These are phyloP conservation scores for Raphanus sativus DNA, from an alignment of 345 rosid species.

Conservation along the genomic window DNA sequence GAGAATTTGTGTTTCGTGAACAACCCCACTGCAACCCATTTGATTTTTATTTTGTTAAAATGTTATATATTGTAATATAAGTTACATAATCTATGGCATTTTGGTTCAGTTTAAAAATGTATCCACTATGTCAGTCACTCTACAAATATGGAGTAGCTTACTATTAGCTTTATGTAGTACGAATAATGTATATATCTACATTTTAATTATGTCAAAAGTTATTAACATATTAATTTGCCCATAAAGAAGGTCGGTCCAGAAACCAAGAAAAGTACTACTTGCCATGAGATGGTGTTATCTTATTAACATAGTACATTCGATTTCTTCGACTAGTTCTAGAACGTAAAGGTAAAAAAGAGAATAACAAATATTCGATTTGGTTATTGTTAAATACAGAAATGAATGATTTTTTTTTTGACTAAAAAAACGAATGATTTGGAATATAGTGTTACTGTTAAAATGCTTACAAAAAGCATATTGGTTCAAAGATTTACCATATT, in stretches of 20 bases:
- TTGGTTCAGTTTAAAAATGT: neutral
- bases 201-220: neutral
- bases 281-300: neutral
- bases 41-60: neutral
- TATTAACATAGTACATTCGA: neutral
- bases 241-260: slow-evolving; percentile 1
- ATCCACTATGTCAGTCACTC: neutral
- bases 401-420: too few species aligned
- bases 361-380: neutral
- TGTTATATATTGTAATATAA: neutral
- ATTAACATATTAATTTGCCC: neutral
- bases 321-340: neutral
- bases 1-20: neutral
- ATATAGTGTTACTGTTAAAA: neutral
- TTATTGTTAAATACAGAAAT: neutral
- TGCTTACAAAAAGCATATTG: too few species aligned
- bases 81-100: neutral
- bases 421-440: neutral
- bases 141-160: neutral
- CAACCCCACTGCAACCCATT: neutral
- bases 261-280: neutral
- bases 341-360: neutral
- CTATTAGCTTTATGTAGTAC: neutral
- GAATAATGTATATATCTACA: neutral
- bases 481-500: too few species aligned